A percentile compares a stretch with the other conserved stretches of the same genome.
phyloP scores from a whole-genome alignment of 352 stramenopile species.

The Phytophthora litchii region DNA sequence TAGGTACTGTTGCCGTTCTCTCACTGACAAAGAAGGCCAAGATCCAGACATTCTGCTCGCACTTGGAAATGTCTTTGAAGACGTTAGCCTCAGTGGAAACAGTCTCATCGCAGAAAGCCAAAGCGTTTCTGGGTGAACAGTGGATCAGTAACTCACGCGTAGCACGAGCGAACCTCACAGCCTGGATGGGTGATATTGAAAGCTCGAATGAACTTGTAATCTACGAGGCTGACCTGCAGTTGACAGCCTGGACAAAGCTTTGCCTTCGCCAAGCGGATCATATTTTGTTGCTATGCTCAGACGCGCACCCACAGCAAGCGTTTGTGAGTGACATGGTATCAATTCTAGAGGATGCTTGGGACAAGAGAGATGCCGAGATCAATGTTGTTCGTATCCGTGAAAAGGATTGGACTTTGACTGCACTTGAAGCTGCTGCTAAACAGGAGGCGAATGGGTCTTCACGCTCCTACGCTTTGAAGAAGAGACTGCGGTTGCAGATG shows the following conservation, averaged over 20 bases:
- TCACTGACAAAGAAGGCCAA: slow-evolving; percentile 78
- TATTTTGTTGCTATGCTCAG: slow-evolving; percentile 82
- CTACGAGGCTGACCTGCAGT: slow-evolving; percentile 74
- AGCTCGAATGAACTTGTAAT: slow-evolving; percentile 79
- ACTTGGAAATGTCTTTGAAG: slow-evolving; percentile 65
- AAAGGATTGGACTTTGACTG: slow-evolving; percentile 74
- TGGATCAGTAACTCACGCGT: slow-evolving; percentile 79
- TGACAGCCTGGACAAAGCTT: slow-evolving; percentile 83
- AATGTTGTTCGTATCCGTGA: slow-evolving; percentile 82
- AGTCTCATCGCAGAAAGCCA: slow-evolving; percentile 77
- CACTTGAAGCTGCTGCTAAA: slow-evolving; percentile 52
- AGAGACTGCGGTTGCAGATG: slow-evolving; percentile 61
- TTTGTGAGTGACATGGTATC: slow-evolving; percentile 77
- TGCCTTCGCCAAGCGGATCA: slow-evolving; percentile 88
- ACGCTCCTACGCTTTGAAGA: slow-evolving; percentile 57
- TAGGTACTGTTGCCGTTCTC: slow-evolving; percentile 80
- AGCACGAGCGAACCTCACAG: slow-evolving; percentile 65
- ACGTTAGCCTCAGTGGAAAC: slow-evolving; percentile 69
- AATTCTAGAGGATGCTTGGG: slow-evolving; percentile 73
- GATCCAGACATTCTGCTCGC: slow-evolving; percentile 76
- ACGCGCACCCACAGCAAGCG: slow-evolving; percentile 64
- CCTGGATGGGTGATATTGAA: slow-evolving; percentile 86
- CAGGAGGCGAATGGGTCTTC: slow-evolving; percentile 54
- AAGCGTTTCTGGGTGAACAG: slow-evolving; percentile 61
- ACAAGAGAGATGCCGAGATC: slow-evolving; percentile 73